Conservation (phyloP, 2,329 filamentous ascomycete genomes). For the Penicillium sp. region DNA sequence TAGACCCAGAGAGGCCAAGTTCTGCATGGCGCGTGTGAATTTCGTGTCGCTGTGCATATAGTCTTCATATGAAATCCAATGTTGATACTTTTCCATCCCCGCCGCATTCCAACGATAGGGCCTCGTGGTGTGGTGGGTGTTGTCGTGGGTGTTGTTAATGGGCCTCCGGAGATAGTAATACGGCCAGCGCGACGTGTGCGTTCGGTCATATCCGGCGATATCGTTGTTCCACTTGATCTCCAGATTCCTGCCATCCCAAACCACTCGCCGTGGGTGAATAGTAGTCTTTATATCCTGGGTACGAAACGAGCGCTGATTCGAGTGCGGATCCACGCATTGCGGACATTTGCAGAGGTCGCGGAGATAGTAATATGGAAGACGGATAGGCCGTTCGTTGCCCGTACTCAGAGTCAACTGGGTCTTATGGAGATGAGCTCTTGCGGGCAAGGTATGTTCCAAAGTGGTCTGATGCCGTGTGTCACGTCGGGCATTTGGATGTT, state of each 20-base stretch:
- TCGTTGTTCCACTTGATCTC: slow-evolving; percentile 63
- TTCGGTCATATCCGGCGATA: slow-evolving; percentile 42
- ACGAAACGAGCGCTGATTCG: slow-evolving; percentile 63
- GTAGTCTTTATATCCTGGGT: slow-evolving; percentile 57
- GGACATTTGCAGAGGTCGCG: slow-evolving; percentile 58
- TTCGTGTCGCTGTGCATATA: slow-evolving; percentile 63
- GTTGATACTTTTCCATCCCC: slow-evolving; percentile 44
- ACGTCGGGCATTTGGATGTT: not conserved
- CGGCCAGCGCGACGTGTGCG: slow-evolving; percentile 42
- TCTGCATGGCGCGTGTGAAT: slow-evolving; percentile 61
- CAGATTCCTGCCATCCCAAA: slow-evolving; percentile 44
- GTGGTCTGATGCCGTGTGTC: not conserved
- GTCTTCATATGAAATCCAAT: slow-evolving; percentile 64
- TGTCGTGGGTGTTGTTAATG: slow-evolving; percentile 20
- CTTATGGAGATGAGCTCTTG: not conserved
- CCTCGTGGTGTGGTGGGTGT: slow-evolving; percentile 24
- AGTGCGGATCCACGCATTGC: slow-evolving; percentile 56
- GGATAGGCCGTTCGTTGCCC: not conserved
- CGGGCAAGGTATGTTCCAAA: not conserved
- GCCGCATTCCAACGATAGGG: slow-evolving; percentile 39
- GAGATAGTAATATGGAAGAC: slow-evolving; percentile 31
- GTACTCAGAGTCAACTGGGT: not conserved
- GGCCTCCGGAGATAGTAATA: slow-evolving; percentile 12
- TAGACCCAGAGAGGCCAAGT: slow-evolving; percentile 67
- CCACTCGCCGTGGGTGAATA: slow-evolving; percentile 42